Conservation (phyloP, 495 filamentous ascomycete species). For the Tuber calosporum region DNA sequence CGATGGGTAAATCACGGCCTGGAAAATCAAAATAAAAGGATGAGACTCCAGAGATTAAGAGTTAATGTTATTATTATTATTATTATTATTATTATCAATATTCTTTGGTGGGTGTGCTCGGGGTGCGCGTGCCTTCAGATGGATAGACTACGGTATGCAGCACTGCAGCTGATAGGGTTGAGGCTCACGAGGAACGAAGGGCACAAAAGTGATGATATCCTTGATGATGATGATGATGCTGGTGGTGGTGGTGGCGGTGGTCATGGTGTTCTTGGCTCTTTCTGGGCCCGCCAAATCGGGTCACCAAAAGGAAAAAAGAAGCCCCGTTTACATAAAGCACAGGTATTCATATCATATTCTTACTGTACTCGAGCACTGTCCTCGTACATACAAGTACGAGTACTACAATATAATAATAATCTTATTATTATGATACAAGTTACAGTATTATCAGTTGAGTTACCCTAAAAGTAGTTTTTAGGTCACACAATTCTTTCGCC, state of each 20-base stretch:
- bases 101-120: not conserved
- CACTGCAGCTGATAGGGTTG: constrained; percentile 1
- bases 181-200: not conserved
- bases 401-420: too few relatives aligned
- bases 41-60: not conserved
- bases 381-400: too few relatives aligned
- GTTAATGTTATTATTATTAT: not conserved
- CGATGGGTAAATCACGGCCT: not conserved
- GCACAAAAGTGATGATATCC: constrained; percentile 5
- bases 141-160: not conserved
- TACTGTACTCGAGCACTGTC: too few relatives aligned
- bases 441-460: too few relatives aligned
- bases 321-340: not conserved
- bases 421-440: too few relatives aligned
- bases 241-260: not conserved
- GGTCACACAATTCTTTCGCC: not conserved
- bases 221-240: not conserved
- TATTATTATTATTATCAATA: not conserved
- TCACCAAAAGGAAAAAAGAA: not conserved
- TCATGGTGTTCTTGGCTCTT: not conserved
- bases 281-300: not conserved
- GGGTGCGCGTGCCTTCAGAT: not conserved
- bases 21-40: not conserved
- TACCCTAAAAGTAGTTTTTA: not conserved
- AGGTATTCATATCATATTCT: too few relatives aligned